Conservation (phyloP, 1,139 yeast species). For the Blastobotrys ciferrii region DNA sequence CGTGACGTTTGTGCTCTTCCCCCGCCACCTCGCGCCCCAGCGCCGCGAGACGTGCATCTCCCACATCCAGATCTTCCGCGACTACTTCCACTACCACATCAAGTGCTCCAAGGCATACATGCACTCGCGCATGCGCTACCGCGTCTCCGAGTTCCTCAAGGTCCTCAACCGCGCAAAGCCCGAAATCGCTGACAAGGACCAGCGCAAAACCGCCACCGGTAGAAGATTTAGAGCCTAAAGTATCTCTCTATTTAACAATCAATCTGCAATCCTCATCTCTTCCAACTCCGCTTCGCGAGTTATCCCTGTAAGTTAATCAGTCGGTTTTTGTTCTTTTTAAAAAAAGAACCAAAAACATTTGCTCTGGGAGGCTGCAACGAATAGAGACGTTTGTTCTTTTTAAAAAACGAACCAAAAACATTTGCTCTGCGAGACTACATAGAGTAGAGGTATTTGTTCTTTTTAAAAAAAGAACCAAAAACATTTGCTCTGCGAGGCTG, state of each 20-base stretch:
- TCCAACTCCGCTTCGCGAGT: too few relatives aligned
- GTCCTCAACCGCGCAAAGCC: constrained; percentile 96
- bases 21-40: constrained; percentile 71
- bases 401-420: too few relatives aligned
- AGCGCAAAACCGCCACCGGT: constrained; percentile 78
- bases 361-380: too few relatives aligned
- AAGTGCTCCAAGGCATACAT: constrained; percentile 97
- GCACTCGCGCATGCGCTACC: constrained; percentile 97
- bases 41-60: constrained; percentile 82
- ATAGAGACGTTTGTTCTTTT: too few relatives aligned
- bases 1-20: constrained; percentile 52
- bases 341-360: too few relatives aligned
- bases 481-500: too few relatives aligned
- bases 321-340: too few relatives aligned
- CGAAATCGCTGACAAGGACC: constrained; percentile 75
- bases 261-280: too few relatives aligned
- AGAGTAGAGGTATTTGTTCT: too few relatives aligned
- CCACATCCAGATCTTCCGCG: constrained; percentile 88
- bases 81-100: constrained; percentile 96
- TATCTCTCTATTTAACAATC: neutral
- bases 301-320: too few relatives aligned
- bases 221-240: constrained; percentile 55
- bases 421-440: too few relatives aligned
- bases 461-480: too few relatives aligned
- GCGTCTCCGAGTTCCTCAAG: constrained; percentile 91